Evolutionary conservation across 306 rosid species (phyloP), one percentile per base, ranked within the genome.

Genomic region (Boehmeria nivea): DNA sequence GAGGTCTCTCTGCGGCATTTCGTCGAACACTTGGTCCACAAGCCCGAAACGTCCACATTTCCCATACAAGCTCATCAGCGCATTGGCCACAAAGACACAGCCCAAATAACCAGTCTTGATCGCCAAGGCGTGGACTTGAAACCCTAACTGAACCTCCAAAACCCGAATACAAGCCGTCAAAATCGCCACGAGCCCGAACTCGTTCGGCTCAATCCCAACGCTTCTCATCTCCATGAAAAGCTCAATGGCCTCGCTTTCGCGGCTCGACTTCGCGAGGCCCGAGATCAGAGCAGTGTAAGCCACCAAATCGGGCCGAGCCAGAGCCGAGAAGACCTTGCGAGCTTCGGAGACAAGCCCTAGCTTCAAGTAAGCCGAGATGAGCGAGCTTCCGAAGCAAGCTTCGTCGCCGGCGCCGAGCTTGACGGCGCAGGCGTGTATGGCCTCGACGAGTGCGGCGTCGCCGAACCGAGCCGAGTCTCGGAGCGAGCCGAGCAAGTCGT

Each of bases 251-350:
- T 81, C 70, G 14, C 13, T 70, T 67, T 67, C 77, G 9, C 73
- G 74, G 25, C 45, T 65, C 16, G 84, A 78, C 61, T 90, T 84
- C 27, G 95, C 76, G 44, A 90, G 76, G 7, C 74, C 83, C 36
- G 98, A 90, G 46, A 90, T 76, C 60, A 90, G 56, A 6, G 88
- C 19, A 0, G 98, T 74, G 63, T 65, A 84, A 14, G 94, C 78
- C 57, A 78, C 79, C 6, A 84, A 74, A 66, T 68, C 74, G 6
- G 88, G 91, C 59, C 64, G 60, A 8, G 77, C 27, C 48, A 86
- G 83, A 20, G 72, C 65, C 52, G 48, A 51, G 51, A 89, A 83
- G 12, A 81, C 68, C 43, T 44, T 43, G 44, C 65, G 52, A 12
- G 97, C 97, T 36, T 86, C 74, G 28, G 68, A 34, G 16, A 78